A percentile compares a stretch with the other conserved stretches of the same genome.
Conservation (phyloP, 306 rosid species). For the Morella rubra region DNA sequence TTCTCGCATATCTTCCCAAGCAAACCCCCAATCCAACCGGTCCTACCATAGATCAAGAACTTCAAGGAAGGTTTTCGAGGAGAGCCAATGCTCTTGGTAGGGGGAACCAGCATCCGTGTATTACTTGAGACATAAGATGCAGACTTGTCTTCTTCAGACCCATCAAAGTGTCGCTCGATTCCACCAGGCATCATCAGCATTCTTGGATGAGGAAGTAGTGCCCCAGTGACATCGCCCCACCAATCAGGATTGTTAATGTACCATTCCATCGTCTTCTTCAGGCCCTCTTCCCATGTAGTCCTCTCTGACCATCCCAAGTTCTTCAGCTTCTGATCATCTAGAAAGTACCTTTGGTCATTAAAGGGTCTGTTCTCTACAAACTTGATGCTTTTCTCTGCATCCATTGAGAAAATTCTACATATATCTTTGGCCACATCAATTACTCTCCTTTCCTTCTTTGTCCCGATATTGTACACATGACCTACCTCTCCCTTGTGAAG, state of each 20-base stretch:
- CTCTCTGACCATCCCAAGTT: constrained; percentile 85
- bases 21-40: constrained; percentile 89
- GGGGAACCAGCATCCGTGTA: constrained; percentile 71
- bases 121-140: constrained; percentile 49
- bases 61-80: constrained; percentile 53
- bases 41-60: constrained; percentile 79
- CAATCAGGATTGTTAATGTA: constrained; percentile 73
- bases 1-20: constrained; percentile 78
- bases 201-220: constrained; percentile 88
- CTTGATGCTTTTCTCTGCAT: constrained; percentile 62
- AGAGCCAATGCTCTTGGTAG: constrained; percentile 46
- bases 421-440: constrained; percentile 84
- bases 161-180: constrained; percentile 64
- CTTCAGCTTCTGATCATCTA: constrained; percentile 79
- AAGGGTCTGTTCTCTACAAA: constrained; percentile 92
- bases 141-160: constrained; percentile 57
- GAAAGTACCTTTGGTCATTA: constrained; percentile 85
- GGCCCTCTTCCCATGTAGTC: constrained; percentile 82
- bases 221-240: constrained; percentile 98
- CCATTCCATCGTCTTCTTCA: constrained; percentile 90
- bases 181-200: constrained; percentile 98
- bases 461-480: constrained; percentile 87
- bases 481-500: constrained; percentile 97
- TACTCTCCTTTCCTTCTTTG: constrained; percentile 85
- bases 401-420: constrained; percentile 64